Base-by-base conservation (phyloP, 1,284 basidiomycete genomes). In the Limonomyces culmigenus region DNA sequence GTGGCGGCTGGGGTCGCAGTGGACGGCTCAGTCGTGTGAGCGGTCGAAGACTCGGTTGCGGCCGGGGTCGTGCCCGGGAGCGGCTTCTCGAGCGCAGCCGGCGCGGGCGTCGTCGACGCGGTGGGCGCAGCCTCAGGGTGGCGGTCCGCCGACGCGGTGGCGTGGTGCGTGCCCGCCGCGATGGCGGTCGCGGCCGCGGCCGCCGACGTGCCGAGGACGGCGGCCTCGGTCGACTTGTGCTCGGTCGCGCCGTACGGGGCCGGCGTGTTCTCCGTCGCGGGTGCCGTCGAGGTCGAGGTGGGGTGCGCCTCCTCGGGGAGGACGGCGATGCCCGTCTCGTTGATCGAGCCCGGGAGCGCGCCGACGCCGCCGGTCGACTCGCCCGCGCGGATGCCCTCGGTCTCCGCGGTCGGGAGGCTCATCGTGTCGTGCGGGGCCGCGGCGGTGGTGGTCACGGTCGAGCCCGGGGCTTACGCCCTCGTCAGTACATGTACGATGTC, bases 241-340 rank as follows among this genome's bases (percentile, higher is more conserved):
- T n/a, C n/a, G n/a, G n/a, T n/a, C n/a, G n/a, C n/a, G n/a, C n/a
- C n/a, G n/a, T 16, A 34, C 10, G 10, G 5, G 23, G 20, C 18
- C 27, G 18, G 11, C 34, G 14, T 23, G 29, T 36, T 37, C 3
- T 20, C 14, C 19, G 29, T 39, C 20, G 30, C 29, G 10, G 23
- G 5, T 32, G 33, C 27, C 10, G 19, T 15, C 8, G 11, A 17
- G 6, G 13, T 2, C n/a, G 15, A 19, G 16, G 12, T 33, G 13
- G 14, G 3, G 15, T 13, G 23, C n/a, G 42, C 35, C 40, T 58
- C 55, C 14, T 51, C 50, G 1, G 56, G 54, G 0, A 54, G 43
- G 20, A 44, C 44, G 3, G 53, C 54, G 19, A 55, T 53, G 27
- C 44, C 47, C 8, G 39, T 35, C 39, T 59, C 56, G 30, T 43